Evolutionary conservation across 371 early-diverging fungal species (phyloP), one percentile per base, ranked within the genome.

Genomic region (Rhizopus delemar): DNA sequence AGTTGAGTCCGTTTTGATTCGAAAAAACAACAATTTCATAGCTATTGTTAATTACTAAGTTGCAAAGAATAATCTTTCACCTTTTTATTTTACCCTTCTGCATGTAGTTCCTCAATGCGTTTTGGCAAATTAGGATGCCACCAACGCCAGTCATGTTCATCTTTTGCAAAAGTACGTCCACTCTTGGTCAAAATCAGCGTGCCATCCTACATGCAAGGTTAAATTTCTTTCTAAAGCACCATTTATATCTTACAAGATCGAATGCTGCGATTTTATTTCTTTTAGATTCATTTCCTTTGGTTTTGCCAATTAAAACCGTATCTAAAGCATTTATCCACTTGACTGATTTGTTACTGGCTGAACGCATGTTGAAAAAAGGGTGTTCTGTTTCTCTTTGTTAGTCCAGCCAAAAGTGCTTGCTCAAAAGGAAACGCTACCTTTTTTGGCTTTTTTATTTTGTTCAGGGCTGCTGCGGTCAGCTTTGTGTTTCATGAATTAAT

Each of bases 81-180:
- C 33, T 1, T 31, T 45, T 50, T 53, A 15, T 29, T 46, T 59
- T 83, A 90, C 78, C 90, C 93, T 33, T 81, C 71, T 4, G 81
- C 62, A 53, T 85, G 70, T 13, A 90, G 68, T 39, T 77, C 39
- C 5, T 74, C 64, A 12, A 94, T 56, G 38, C 74, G 73, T 15
- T 66, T 63, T 0, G 88, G 88, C 3, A 91, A 79, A 7, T 57
- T 51, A 0, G 79, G 51, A 46, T 79, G 62, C 79, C 84, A 82
- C 80, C 91, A 93, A 33, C 70, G 68, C 95, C 95, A 96, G 71
- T 94, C 96, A 51, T 85, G 63, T 3, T 79, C 78, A 52, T 86
- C 71, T 64, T 87, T 91, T 13, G 93, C 73, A 70, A 77, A 81
- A 9, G 74, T 78, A 56, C 82, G 74, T 12, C 76, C 83, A 22